Percentiles rank a stretch among this genome's conserved stretches.
These are phyloP conservation scores for Pseudonitzschia multiseries DNA, from an alignment of 108 stramenopile species.

Conservation along the genomic window DNA sequence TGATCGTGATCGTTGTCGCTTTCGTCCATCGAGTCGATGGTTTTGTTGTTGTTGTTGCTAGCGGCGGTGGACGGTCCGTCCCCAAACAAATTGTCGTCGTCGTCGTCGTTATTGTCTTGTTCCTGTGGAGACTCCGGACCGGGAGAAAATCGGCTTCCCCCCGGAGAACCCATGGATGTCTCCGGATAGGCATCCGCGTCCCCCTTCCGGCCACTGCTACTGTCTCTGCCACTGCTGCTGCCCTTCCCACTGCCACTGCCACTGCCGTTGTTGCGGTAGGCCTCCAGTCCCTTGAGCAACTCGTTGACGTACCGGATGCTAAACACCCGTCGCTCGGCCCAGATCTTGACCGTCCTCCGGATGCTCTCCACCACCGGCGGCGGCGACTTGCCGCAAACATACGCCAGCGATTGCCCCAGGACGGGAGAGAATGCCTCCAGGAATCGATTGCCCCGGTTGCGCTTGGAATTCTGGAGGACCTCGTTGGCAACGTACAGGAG, in stretches of 20 bases:
- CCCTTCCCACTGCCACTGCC: neutral
- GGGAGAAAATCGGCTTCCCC: neutral
- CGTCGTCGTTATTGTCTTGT: conserved; percentile 1
- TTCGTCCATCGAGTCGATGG: no score
- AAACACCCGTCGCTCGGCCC: conserved; percentile 83
- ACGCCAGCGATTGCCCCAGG: conserved; percentile 61
- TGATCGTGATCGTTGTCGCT: conserved; percentile 38
- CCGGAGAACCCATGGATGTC: no score
- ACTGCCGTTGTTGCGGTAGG: conserved; percentile 42
- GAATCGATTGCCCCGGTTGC: conserved; percentile 85
- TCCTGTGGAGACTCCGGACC: neutral
- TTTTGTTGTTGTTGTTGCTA: conserved; percentile 36
- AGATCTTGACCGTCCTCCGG: conserved; percentile 81
- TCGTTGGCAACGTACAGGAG: conserved; percentile 88
- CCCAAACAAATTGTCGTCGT: conserved; percentile 3
- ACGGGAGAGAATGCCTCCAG: conserved; percentile 79
- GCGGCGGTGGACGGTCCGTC: neutral
- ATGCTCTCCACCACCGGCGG: conserved; percentile 59
- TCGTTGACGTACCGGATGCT: conserved; percentile 75
- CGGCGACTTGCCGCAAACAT: conserved; percentile 53
- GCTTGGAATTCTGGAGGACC: conserved; percentile 76
- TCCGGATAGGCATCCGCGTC: no score
- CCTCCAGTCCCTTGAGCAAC: conserved; percentile 65
- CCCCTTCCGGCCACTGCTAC: neutral
- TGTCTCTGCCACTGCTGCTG: neutral